phyloP scores from a whole-genome alignment of 371 early-diverging fungal genomes.

The Haplosporangium sp. region DNA sequence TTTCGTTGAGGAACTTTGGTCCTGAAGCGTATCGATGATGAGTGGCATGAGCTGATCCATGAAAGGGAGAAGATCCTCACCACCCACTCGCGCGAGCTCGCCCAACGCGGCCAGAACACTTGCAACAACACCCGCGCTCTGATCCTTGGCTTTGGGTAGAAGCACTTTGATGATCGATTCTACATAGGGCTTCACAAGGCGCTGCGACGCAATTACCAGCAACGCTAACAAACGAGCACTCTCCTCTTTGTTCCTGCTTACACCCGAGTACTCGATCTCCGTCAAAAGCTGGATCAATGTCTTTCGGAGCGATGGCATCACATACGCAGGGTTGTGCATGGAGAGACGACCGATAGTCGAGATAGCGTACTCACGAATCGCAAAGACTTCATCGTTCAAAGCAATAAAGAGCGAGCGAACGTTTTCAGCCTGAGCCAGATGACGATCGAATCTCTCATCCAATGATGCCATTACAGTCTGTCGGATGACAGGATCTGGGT shows the following conservation, averaged over 20 bases:
- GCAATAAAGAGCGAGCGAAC: constrained; percentile 91
- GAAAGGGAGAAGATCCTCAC: constrained; percentile 87
- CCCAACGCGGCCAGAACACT: constrained; percentile 88
- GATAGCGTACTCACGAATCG: constrained; percentile 88
- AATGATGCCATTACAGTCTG: constrained; percentile 84
- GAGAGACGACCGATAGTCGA: constrained; percentile 90
- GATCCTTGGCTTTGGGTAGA: constrained; percentile 84
- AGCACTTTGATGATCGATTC: constrained; percentile 88
- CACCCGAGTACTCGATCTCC: constrained; percentile 90
- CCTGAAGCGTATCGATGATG: constrained; percentile 92
- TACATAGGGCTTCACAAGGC: constrained; percentile 92
- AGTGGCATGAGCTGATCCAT: constrained; percentile 85
- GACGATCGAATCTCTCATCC: constrained; percentile 88
- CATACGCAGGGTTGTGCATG: constrained; percentile 91
- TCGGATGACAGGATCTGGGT: constrained; percentile 85
- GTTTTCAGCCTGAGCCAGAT: constrained; percentile 92
- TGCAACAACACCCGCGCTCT: constrained; percentile 85
- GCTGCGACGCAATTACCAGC: constrained; percentile 81
- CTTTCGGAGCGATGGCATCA: constrained; percentile 91
- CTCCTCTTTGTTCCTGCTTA: constrained; percentile 91
- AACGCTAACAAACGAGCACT: constrained; percentile 84
- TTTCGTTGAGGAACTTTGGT: constrained; percentile 87
- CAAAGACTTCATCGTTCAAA: constrained; percentile 92
- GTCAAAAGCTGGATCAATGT: constrained; percentile 90
- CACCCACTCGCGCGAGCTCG: constrained; percentile 89